A percentile compares a stretch with the other conserved stretches of the same genome.
Conservation (phyloP, 495 filamentous ascomycete genomes). For the Physcia stellaris region DNA sequence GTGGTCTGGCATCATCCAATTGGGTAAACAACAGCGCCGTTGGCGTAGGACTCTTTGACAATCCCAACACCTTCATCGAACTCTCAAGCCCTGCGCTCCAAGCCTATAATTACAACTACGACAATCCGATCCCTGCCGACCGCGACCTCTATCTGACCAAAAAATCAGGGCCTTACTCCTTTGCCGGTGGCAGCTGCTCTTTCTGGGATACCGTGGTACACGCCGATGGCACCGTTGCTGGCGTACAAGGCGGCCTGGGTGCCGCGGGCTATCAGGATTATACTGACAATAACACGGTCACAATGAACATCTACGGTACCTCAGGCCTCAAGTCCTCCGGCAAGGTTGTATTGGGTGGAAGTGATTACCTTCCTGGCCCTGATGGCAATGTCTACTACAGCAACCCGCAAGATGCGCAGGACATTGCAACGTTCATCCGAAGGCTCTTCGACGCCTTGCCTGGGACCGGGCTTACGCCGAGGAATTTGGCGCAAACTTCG, state of each 20-base stretch:
- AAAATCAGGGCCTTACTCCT: conserved; percentile 25
- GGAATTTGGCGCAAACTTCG: conserved; percentile 21
- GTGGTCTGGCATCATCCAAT: conserved; percentile 7
- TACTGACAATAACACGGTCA: conserved; percentile 22
- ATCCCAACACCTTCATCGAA: conserved; percentile 32
- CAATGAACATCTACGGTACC: conserved; percentile 30
- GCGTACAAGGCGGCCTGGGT: conserved; percentile 27
- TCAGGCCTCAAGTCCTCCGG: conserved; percentile 26
- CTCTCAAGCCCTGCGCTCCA: conserved; percentile 18
- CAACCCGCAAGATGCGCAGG: conserved; percentile 22
- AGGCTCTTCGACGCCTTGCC: conserved; percentile 24
- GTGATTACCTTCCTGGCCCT: conserved; percentile 21
- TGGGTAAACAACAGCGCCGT: conserved; percentile 26
- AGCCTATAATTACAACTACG: conserved; percentile 25
- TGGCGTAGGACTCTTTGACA: conserved; percentile 28
- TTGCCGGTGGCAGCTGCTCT: conserved; percentile 24
- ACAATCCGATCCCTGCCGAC: conserved; percentile 19
- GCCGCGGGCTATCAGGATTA: conserved; percentile 22
- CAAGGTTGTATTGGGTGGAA: conserved; percentile 19
- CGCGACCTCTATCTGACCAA: conserved; percentile 19
- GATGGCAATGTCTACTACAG: conserved; percentile 21
- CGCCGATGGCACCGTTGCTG: conserved; percentile 19
- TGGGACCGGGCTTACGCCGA: conserved; percentile 18
- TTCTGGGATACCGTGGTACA: conserved; percentile 26
- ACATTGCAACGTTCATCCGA: conserved; percentile 28